A percentile compares a stretch with the other conserved stretches of the same genome.
phyloP scores from a whole-genome alignment of 2,329 filamentous ascomycete species.

The Alternaria incomplexa region DNA sequence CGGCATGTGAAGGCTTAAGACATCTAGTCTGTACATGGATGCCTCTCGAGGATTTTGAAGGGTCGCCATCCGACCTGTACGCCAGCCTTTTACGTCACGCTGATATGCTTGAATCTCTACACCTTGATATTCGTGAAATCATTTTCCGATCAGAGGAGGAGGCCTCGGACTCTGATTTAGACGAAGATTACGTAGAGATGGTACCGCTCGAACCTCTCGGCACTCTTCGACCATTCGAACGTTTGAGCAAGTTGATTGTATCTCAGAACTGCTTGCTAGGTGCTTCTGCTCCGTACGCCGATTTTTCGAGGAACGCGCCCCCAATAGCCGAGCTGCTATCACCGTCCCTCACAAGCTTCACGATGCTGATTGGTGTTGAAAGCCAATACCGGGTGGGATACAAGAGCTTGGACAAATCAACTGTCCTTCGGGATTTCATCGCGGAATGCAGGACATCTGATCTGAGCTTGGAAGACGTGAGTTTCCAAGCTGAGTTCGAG shows the following conservation, averaged over 20 bases:
- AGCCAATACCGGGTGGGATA: neutral
- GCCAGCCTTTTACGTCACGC: constrained; percentile 17
- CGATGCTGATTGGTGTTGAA: constrained; percentile 2
- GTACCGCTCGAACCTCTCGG: constrained; percentile 3
- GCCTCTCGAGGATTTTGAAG: neutral
- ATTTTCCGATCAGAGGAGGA: neutral
- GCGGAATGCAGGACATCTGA: constrained; percentile 6
- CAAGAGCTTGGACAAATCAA: neutral
- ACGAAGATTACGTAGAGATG: neutral
- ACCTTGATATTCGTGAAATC: constrained; percentile 20
- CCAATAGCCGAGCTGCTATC: constrained; percentile 20
- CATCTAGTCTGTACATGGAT: constrained; percentile 33
- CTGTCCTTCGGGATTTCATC: constrained; percentile 6
- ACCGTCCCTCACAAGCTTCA: constrained; percentile 9
- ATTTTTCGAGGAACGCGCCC: neutral
- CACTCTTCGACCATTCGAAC: constrained; percentile 13
- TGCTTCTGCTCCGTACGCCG: neutral
- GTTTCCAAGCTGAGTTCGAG: neutral
- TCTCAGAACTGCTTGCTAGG: constrained; percentile 16
- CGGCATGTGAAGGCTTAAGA: constrained; percentile 20
- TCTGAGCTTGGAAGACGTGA: neutral
- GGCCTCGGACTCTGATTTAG: neutral
- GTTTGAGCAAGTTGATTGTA: constrained; percentile 16
- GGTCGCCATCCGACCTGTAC: constrained; percentile 11
- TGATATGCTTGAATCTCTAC: constrained; percentile 21